Percentiles rank a stretch among this genome's conserved stretches.
Evolutionary conservation across 2,329 filamentous ascomycete genomes (phyloP).

Genomic region (Zelopaecilomyces penicillatus): DNA sequence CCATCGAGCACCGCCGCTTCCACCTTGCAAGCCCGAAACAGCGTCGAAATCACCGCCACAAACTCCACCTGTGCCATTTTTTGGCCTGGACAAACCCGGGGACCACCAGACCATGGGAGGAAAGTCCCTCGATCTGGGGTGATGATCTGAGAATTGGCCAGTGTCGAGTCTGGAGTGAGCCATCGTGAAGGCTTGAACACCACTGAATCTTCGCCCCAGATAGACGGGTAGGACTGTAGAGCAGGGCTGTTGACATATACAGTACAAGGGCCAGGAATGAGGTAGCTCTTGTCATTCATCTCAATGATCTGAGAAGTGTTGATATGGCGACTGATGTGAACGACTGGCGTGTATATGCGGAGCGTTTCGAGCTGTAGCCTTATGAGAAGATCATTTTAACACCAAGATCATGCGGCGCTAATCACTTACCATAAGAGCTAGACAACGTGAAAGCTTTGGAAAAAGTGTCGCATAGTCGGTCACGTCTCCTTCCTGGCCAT

Average conservation of each 20-base stretch:
- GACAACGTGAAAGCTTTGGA: constrained; percentile 25
- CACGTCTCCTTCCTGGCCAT: constrained; percentile 14
- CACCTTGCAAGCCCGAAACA: constrained; percentile 12
- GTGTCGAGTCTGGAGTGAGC: constrained; percentile 16
- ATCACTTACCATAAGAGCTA: neutral
- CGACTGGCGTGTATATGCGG: neutral
- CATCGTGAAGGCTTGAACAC: constrained; percentile 32
- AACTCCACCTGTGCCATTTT: constrained; percentile 51
- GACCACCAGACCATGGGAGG: constrained; percentile 39
- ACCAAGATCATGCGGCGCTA: no score
- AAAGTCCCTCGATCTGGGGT: constrained; percentile 27
- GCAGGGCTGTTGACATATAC: neutral
- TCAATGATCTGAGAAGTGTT: neutral
- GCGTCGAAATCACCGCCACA: constrained; percentile 32
- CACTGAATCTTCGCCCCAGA: neutral
- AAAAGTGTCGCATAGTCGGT: constrained; percentile 35
- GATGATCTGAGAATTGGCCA: neutral
- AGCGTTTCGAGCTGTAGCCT: neutral
- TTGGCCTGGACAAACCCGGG: constrained; percentile 42
- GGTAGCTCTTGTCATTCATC: neutral
- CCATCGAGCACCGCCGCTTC: neutral
- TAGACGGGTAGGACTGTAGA: neutral
- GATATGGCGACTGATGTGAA: neutral
- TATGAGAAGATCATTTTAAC: neutral
- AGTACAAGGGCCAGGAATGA: neutral